Evolutionary conservation across 1,139 yeast genomes (phyloP), one percentile per base, ranked within the genome.

Genomic region (Taphrina populina): DNA sequence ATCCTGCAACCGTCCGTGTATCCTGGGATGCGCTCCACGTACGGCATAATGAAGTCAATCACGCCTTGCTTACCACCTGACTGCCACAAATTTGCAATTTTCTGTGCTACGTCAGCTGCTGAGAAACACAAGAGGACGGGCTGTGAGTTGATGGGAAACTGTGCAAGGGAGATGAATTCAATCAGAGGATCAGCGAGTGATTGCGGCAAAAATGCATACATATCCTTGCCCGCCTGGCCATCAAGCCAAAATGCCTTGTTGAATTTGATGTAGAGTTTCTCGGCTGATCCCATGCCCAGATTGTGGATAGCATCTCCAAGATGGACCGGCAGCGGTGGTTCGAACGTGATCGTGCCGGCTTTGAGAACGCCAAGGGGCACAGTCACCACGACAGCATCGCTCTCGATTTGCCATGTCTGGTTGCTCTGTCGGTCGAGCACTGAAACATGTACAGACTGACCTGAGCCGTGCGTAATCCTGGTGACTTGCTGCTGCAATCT

Each of bases 281-380:
- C 47, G 2, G 47, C 47, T 19, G 35, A 30, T 7, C 47, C 47
- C 47, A 43, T 43, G 32, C 47, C 47, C 2, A 43, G 17, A 20
- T 35, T 13, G 4, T 20, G 20, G 13, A 43, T 30, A n/a, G 47
- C 47, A 1, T 11, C 17, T 8, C 37, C 29, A 3, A 43, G 26
- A 5, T 8, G 10, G 10, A 13, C 71, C 6, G 76, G 76, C n/a
- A 73, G 61, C 47, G 70, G 74, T 0, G 76, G 76, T 41, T 69
- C 69, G 57, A 73, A 73, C 60, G 70, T 73, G 40, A 73, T 64
- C 1, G 68, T 62, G 10, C 73, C 64, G 32, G 67, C 67, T 59
- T 73, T 72, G 43, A 73, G 63, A 3, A 73, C 72, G 1, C 76
- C 76, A 3, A 73, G 64, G 0, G 76, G 76, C 1, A 68, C 71